Evolutionary conservation across 805 yeast genomes (phyloP).

Genomic region (Pichia cephalocereana): DNA sequence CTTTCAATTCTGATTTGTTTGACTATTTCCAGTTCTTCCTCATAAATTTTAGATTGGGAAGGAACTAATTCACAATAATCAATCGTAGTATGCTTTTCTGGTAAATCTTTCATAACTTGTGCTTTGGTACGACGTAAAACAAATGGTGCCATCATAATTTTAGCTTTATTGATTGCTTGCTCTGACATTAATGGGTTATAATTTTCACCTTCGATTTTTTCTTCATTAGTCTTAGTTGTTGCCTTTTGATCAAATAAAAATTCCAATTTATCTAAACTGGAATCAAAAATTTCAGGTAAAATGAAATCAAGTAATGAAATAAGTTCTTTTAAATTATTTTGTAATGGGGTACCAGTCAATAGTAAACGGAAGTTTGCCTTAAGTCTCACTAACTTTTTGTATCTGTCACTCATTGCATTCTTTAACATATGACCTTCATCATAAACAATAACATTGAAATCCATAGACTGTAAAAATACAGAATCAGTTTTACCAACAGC

Average conservation of each 20-base stretch:
- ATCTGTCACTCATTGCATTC: conserved; percentile 81
- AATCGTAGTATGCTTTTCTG: conserved; percentile 59
- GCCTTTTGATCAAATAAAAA: conserved; percentile 84
- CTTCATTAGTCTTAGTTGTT: conserved; percentile 41
- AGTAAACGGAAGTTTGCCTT: conserved; percentile 76
- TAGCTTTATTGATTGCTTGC: conserved; percentile 88
- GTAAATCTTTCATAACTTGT: conserved; percentile 85
- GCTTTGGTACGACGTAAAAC: conserved; percentile 85
- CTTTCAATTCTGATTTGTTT: conserved; percentile 33
- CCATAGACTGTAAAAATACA: conserved; percentile 61
- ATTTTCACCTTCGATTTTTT: conserved; percentile 32
- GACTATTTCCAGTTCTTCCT: conserved; percentile 42
- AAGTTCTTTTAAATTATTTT: conserved; percentile 82
- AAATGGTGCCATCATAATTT: conserved; percentile 97
- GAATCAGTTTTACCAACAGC: conserved; percentile 79
- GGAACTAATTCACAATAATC: conserved; percentile 56
- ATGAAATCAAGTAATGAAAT: conserved; percentile 88
- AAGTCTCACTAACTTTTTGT: conserved; percentile 75
- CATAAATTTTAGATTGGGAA: conserved; percentile 51
- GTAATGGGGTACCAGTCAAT: conserved; percentile 95
- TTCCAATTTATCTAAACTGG: conserved; percentile 72
- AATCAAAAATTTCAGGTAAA: conserved; percentile 72
- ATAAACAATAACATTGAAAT: conserved; percentile 82
- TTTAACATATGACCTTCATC: conserved; percentile 98
- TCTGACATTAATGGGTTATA: conserved; percentile 79